Percentiles rank a stretch among this genome's conserved stretches.
Conservation (phyloP, 345 rosid species). For the Litchi chinensis region DNA sequence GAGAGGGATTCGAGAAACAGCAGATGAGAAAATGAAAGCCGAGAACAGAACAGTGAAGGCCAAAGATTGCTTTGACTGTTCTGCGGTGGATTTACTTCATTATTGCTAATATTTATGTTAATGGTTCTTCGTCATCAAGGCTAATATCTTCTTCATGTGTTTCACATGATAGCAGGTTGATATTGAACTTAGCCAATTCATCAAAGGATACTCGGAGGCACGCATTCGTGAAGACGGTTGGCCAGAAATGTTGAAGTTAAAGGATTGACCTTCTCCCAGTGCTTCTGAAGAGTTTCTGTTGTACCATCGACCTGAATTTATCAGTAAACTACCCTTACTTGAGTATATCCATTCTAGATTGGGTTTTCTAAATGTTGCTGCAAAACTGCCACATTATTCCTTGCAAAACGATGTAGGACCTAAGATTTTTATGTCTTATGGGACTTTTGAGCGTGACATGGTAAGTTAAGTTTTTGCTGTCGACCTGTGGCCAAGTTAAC, state of each 20-base stretch:
- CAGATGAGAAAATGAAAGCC: constrained; percentile 70
- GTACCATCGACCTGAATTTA: constrained; percentile 86
- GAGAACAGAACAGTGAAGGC: constrained; percentile 69
- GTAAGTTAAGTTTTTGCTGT: constrained; percentile 33
- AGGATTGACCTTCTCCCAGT: constrained; percentile 96
- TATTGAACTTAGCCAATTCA: constrained; percentile 69
- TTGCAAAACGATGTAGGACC: constrained; percentile 95
- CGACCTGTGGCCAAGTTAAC: background rate
- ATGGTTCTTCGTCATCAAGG: constrained; percentile 15
- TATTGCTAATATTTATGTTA: constrained; percentile 21
- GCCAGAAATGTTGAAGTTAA: constrained; percentile 66
- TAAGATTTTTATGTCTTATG: constrained; percentile 80
- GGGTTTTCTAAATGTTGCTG: constrained; percentile 96
- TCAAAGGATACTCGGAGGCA: constrained; percentile 72
- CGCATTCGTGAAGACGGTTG: constrained; percentile 48
- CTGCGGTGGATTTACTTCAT: constrained; percentile 59
- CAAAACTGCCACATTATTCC: constrained; percentile 93
- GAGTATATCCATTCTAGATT: constrained; percentile 88
- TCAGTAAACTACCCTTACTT: constrained; percentile 87
- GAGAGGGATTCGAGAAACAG: constrained; percentile 72
- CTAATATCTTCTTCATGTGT: constrained; percentile 16
- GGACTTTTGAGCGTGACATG: constrained; percentile 64
- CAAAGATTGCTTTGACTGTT: constrained; percentile 67
- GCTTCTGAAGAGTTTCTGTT: constrained; percentile 91
- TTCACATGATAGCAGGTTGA: constrained; percentile 60